Evolutionary conservation across 331 rosid species (phyloP).

Genomic region (Malus hybrid): DNA sequence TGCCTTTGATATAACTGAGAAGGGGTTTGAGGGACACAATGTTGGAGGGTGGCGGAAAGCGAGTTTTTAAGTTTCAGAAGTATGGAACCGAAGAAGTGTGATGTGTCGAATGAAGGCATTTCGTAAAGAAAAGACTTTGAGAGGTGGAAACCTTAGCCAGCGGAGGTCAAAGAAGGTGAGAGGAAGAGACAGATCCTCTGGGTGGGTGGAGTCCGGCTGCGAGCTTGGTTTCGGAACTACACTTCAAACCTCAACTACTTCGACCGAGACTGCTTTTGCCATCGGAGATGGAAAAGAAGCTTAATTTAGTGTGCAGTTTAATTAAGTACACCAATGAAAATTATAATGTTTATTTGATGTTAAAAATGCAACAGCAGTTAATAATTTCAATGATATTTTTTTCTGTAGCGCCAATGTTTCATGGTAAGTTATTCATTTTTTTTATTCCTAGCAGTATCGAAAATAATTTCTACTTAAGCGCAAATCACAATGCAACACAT

Average conservation of each 20-base stretch:
- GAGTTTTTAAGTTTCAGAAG: constrained; percentile 37
- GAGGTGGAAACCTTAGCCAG: constrained; percentile 31
- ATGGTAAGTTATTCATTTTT: not conserved
- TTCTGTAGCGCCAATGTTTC: not conserved
- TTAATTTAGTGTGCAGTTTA: too few species aligned
- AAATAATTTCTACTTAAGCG: too few species aligned
- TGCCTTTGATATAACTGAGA: constrained; percentile 25
- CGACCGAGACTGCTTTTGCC: too few species aligned
- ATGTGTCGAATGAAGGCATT: not conserved
- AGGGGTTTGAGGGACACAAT: constrained; percentile 37
- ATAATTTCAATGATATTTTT: not conserved
- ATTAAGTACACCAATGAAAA: not conserved
- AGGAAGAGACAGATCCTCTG: constrained; percentile 5
- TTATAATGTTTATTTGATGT: too few species aligned
- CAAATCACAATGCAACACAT: too few species aligned
- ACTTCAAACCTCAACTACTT: too few species aligned
- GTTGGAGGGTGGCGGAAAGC: constrained; percentile 41
- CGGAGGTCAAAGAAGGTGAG: constrained; percentile 26
- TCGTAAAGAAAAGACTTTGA: constrained; percentile 26
- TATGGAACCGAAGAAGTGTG: not conserved
- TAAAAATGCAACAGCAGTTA: not conserved
- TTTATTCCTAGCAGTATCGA: too few species aligned
- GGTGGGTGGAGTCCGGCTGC: too few species aligned
- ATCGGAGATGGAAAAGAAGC: too few species aligned
- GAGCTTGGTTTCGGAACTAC: too few species aligned